phyloP scores from a whole-genome alignment of 2,329 filamentous ascomycete genomes.

The Fusarium dlaminii region DNA sequence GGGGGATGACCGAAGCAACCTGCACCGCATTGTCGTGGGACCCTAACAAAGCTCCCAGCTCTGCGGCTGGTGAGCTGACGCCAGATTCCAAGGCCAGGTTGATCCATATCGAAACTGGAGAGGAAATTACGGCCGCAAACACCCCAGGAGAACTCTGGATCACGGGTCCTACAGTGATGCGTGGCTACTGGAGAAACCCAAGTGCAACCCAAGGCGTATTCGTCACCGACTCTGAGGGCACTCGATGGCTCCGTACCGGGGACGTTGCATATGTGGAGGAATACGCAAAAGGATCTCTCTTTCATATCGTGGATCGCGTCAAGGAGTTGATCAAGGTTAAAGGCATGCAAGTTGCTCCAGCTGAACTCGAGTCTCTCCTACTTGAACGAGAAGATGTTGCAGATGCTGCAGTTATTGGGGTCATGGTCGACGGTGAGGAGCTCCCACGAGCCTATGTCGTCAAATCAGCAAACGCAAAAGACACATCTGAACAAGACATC shows the following conservation, averaged over 20 bases:
- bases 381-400: conserved; percentile 57
- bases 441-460: conserved; percentile 71
- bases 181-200: conserved; percentile 79
- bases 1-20: conserved; percentile 88
- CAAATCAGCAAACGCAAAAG: conserved; percentile 27
- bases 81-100: conserved; percentile 65
- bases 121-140: conserved; percentile 59
- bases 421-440: conserved; percentile 65
- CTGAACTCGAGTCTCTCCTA: conserved; percentile 55
- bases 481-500: conserved; percentile 57
- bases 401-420: conserved; percentile 73
- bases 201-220: conserved; percentile 71
- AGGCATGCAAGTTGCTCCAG: conserved; percentile 67
- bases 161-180: conserved; percentile 76
- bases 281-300: conserved; percentile 59
- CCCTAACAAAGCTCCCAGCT: conserved; percentile 61
- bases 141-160: conserved; percentile 78
- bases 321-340: conserved; percentile 73
- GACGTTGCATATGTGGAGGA: conserved; percentile 75
- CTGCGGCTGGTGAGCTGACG: conserved; percentile 50
- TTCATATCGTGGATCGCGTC: conserved; percentile 78
- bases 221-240: conserved; percentile 56
- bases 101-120: conserved; percentile 64
- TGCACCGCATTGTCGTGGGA: conserved; percentile 76
- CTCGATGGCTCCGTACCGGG: conserved; percentile 77